Conservation (phyloP, 2,329 filamentous ascomycete species). For the Hortaea sp. region DNA sequence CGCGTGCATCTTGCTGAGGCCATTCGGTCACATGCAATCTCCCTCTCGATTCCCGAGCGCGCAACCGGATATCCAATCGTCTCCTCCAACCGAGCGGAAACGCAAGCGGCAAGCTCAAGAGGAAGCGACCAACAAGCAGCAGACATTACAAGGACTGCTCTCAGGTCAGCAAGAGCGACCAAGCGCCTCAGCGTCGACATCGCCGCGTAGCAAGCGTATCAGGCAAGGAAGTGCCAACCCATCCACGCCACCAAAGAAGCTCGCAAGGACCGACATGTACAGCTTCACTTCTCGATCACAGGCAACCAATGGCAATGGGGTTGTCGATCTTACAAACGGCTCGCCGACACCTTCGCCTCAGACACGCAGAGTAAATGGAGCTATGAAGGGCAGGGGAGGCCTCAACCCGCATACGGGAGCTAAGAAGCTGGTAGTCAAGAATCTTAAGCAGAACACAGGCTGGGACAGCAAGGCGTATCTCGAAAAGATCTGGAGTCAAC, state of each 20-base stretch:
- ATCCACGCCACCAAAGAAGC: constrained; percentile 12
- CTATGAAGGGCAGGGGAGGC: constrained; percentile 24
- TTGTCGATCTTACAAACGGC: constrained; percentile 36
- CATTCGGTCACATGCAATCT: constrained; percentile 15
- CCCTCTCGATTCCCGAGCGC: constrained; percentile 8
- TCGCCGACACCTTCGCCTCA: constrained; percentile 19
- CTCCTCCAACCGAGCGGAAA: constrained; percentile 14
- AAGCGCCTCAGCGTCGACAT: constrained; percentile 4
- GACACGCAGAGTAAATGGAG: constrained; percentile 17
- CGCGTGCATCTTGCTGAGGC: neutral
- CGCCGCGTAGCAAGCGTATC: constrained; percentile 33
- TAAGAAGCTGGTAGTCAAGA: constrained; percentile 88
- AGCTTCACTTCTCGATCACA: constrained; percentile 33
- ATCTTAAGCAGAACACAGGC: constrained; percentile 58
- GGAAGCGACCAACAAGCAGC: constrained; percentile 7
- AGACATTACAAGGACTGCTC: constrained; percentile 29
- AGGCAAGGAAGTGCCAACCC: constrained; percentile 22
- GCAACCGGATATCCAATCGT: constrained; percentile 6
- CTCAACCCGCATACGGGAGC: constrained; percentile 69
- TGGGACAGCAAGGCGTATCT: constrained; percentile 69
- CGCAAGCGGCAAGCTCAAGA: constrained; percentile 10
- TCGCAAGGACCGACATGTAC: constrained; percentile 43
- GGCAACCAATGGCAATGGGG: constrained; percentile 25
- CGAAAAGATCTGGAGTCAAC: constrained; percentile 60
- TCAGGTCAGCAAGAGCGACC: constrained; percentile 23